A percentile compares a stretch with the other conserved stretches of the same genome.
These are phyloP conservation scores for Suillus brevipes DNA, from an alignment of 768 basidiomycete species.

Conservation along the genomic window DNA sequence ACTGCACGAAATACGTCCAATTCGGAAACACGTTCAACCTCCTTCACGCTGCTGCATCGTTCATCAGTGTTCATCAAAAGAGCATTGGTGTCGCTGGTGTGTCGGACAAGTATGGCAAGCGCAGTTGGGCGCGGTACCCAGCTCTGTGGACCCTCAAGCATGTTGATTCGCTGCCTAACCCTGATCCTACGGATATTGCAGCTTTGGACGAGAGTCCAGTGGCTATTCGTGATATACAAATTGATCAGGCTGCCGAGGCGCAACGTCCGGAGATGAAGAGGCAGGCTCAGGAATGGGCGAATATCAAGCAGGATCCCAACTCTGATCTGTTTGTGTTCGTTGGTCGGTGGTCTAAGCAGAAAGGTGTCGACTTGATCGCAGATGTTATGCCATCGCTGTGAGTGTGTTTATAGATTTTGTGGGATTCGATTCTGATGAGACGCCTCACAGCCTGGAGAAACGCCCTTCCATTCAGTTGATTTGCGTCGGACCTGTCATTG, in stretches of 20 bases:
- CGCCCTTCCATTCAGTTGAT: constrained; percentile 84
- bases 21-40: constrained; percentile 98
- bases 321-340: constrained; percentile 95
- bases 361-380: constrained; percentile 96
- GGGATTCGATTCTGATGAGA: not conserved
- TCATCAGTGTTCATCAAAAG: constrained; percentile 91
- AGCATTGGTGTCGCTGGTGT: constrained; percentile 93
- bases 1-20: constrained; percentile 96
- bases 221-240: constrained; percentile 66
- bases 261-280: constrained; percentile 88
- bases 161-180: constrained; percentile 93
- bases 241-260: constrained; percentile 84
- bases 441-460: constrained; percentile 68
- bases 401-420: constrained; percentile 29
- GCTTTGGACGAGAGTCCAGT: constrained; percentile 82
- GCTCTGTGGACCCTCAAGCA: constrained; percentile 95
- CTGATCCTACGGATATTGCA: constrained; percentile 92
- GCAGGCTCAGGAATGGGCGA: constrained; percentile 94
- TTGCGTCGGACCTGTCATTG: constrained; percentile 91
- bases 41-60: constrained; percentile 89
- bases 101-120: constrained; percentile 97
- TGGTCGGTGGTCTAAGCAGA: constrained; percentile 97
- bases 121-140: constrained; percentile 95
- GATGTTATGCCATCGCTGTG: constrained; percentile 91
- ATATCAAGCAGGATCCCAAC: constrained; percentile 86